Conservation (phyloP, 176 grass and related monocot genomes). For the Triticum aestivum region IWGSC_CS_RefSeq_v2.1 NC_057800.1:137510713-137511212, state of each 20-base stretch:
- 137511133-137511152: not conserved
- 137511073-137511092: constrained; percentile 14
- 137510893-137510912: not conserved
- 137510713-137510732: no score
- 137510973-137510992: not conserved
- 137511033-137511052: not conserved
- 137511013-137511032: constrained; percentile 3
- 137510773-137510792: not conserved
- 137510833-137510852: not conserved
- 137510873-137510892: not conserved
- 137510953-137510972: not conserved
- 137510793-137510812: not conserved
- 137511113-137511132: not conserved
- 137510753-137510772: not conserved
- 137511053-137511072: not conserved
- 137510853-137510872: not conserved
- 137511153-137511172: not conserved
- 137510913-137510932: not conserved
- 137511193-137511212: not conserved
- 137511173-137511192: not conserved
- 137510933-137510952: not conserved
- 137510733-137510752: no score
- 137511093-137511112: constrained; percentile 1
- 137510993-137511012: not conserved
- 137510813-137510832: not conserved